Evolutionary conservation across 1,139 yeast genomes (phyloP).

Genomic region (Eremothecium cymbalariae): DNA sequence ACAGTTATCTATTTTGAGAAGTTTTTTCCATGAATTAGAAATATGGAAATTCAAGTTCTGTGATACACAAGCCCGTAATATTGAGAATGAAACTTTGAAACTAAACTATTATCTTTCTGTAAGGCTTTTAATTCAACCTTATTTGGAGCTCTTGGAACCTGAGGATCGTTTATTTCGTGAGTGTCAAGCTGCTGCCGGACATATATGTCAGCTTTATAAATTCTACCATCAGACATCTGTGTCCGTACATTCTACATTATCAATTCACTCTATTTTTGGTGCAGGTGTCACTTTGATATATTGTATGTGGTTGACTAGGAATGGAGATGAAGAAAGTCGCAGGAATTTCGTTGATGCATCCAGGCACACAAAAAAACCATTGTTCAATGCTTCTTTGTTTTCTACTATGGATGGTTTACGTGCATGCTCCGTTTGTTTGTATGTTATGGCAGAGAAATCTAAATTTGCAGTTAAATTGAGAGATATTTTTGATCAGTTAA

Average conservation of each 20-base stretch:
- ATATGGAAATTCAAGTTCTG: conserved; percentile 44
- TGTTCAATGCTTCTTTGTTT: conserved; percentile 43
- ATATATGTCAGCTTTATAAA: conserved; percentile 49
- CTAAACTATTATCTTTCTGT: conserved; percentile 50
- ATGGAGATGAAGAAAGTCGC: conserved; percentile 44
- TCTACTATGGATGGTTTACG: conserved; percentile 49
- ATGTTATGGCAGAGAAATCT: conserved; percentile 56
- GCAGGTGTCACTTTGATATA: conserved; percentile 56
- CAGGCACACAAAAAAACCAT: conserved; percentile 44
- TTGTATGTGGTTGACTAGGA: conserved; percentile 53
- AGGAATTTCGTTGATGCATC: conserved; percentile 41
- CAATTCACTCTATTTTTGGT: conserved; percentile 53
- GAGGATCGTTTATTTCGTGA: conserved; percentile 48
- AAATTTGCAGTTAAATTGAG: conserved; percentile 48
- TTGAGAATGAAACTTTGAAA: conserved; percentile 46
- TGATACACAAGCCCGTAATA: conserved; percentile 29
- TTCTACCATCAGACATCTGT: conserved; percentile 51
- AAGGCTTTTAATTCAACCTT: conserved; percentile 49
- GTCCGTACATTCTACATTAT: conserved; percentile 50
- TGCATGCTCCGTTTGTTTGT: conserved; percentile 50
- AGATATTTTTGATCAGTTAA: conserved; percentile 53
- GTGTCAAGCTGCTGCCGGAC: conserved; percentile 60
- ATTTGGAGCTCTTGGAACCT: conserved; percentile 47
- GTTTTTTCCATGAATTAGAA: conserved; percentile 41
- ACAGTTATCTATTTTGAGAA: conserved; percentile 40